These are phyloP conservation scores for Naganishia friedmannii DNA, from an alignment of 768 basidiomycete species.

Conservation along the genomic window DNA sequence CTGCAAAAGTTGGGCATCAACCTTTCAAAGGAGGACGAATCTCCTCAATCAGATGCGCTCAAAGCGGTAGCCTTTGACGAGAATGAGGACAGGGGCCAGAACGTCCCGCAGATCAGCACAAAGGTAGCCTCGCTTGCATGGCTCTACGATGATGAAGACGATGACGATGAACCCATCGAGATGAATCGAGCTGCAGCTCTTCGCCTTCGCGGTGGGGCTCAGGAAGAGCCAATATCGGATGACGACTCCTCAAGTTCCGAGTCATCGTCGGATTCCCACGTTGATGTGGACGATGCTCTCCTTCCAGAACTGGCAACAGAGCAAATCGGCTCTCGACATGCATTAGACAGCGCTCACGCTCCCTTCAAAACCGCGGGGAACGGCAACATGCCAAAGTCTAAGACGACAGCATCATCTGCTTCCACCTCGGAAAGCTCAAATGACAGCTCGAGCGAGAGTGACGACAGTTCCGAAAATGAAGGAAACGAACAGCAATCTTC, in stretches of 20 bases:
- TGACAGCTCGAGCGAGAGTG: constrained; percentile 7
- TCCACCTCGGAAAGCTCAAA: neutral
- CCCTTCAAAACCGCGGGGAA: neutral
- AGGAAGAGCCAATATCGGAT: neutral
- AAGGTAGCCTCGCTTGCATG: neutral
- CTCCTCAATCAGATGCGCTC: neutral
- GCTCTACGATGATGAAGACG: constrained; percentile 19
- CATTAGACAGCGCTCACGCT: neutral
- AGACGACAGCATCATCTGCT: neutral
- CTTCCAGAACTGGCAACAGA: neutral
- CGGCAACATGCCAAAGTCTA: neutral
- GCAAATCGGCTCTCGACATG: neutral
- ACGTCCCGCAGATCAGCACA: neutral
- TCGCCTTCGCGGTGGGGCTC: neutral
- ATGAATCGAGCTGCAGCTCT: constrained; percentile 1
- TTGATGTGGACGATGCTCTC: neutral
- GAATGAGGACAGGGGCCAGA: constrained; percentile 23
- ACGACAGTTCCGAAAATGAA: neutral
- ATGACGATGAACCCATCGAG: constrained; percentile 9
- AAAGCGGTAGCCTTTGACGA: neutral
- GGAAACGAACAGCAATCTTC: neutral
- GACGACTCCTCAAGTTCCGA: neutral
- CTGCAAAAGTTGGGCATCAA: constrained; percentile 24
- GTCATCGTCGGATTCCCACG: neutral
- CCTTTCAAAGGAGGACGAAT: constrained; percentile 4